Evolutionary conservation across 2,329 filamentous ascomycete genomes (phyloP).

Genomic region (Nigrograna mackinnonii): DNA sequence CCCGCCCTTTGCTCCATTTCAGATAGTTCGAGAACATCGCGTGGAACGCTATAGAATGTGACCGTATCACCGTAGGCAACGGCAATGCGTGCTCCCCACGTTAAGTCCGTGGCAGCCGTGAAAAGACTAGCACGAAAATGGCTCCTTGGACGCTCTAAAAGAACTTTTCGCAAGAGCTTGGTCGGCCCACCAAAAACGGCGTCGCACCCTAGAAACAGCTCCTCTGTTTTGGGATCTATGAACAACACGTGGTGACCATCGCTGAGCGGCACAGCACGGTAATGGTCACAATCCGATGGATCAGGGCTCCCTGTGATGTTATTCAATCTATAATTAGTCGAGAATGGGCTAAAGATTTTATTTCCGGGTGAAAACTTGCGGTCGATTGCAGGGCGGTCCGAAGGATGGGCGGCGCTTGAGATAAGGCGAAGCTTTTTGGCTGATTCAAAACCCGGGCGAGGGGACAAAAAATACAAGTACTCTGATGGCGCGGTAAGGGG

Average conservation of each 20-base stretch:
- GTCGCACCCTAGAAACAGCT: conserved; percentile 65
- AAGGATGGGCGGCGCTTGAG: conserved; percentile 59
- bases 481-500: conserved; percentile 59
- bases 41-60: conserved; percentile 64
- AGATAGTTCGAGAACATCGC: conserved; percentile 49
- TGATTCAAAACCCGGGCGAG: conserved; percentile 55
- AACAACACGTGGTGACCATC: conserved; percentile 69
- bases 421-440: conserved; percentile 64
- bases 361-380: conserved; percentile 22
- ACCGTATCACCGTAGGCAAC: conserved; percentile 59
- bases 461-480: conserved; percentile 64
- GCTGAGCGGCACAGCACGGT: conserved; percentile 65
- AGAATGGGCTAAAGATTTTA: conserved; percentile 20
- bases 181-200: conserved; percentile 60
- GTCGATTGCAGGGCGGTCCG: conserved; percentile 28
- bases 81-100: conserved; percentile 61
- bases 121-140: conserved; percentile 63
- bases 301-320: conserved; percentile 8
- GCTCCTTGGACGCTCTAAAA: too few species aligned
- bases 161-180: conserved; percentile 62
- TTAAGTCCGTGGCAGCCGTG: conserved; percentile 58
- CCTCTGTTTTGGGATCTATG: conserved; percentile 60
- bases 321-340: conserved; percentile 26
- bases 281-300: conserved; percentile 56
- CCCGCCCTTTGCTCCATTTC: conserved; percentile 25